Percentiles rank a stretch among this genome's conserved stretches.
These are phyloP conservation scores for Aspergillus pseudoterreus DNA, from an alignment of 2,329 filamentous ascomycete genomes.

Conservation along the genomic window DNA sequence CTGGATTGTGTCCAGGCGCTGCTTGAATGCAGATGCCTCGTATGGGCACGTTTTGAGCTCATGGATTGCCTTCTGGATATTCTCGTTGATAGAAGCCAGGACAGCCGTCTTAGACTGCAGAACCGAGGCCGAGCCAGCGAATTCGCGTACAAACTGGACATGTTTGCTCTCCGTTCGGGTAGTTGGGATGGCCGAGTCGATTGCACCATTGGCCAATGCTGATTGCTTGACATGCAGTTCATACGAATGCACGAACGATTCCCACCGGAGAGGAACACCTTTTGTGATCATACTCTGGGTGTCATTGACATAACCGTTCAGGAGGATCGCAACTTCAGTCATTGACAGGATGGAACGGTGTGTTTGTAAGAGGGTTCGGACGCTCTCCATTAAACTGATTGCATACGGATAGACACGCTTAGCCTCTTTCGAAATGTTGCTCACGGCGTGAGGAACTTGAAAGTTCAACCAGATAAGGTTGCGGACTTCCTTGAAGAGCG, in stretches of 20 bases:
- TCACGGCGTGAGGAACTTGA: constrained; percentile 88
- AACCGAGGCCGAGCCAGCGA: constrained; percentile 79
- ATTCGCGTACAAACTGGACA: constrained; percentile 92
- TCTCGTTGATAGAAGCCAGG: constrained; percentile 74
- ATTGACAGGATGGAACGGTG: constrained; percentile 78
- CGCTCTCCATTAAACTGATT: constrained; percentile 96
- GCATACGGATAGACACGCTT: constrained; percentile 97
- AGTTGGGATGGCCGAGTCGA: constrained; percentile 56
- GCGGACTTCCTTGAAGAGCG: constrained; percentile 95
- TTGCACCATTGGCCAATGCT: constrained; percentile 55
- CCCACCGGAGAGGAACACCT: constrained; percentile 89
- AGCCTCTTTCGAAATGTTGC: constrained; percentile 96
- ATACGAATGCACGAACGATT: constrained; percentile 96
- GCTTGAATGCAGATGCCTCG: constrained; percentile 71
- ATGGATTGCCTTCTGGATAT: constrained; percentile 72
- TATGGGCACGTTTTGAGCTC: constrained; percentile 85
- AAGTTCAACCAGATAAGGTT: constrained; percentile 95
- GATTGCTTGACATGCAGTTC: constrained; percentile 75
- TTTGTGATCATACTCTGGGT: constrained; percentile 79
- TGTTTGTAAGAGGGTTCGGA: constrained; percentile 88
- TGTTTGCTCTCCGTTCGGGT: constrained; percentile 80
- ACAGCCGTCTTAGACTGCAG: constrained; percentile 84
- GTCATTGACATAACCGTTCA: constrained; percentile 89
- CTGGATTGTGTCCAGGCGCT: constrained; percentile 80
- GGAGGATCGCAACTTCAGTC: constrained; percentile 79